Conservation (phyloP, 257 asterid species). For the Hygrophila difformis region DNA sequence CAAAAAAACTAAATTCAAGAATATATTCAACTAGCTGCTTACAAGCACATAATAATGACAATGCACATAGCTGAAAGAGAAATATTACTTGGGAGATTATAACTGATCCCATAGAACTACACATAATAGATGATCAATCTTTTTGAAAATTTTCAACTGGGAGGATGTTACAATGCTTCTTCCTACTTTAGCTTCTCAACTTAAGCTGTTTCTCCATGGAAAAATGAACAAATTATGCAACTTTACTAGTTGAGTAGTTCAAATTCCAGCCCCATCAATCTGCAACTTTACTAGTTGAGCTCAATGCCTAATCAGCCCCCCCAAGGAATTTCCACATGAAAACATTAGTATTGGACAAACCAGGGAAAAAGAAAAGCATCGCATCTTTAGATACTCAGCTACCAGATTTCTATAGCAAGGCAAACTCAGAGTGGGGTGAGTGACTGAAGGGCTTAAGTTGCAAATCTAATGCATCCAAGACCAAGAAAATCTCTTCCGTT, state of each 20-base stretch:
- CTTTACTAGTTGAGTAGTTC: no score
- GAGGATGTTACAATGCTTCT: not conserved
- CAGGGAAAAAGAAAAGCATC: no score
- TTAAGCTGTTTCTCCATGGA: not conserved
- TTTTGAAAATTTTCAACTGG: not conserved
- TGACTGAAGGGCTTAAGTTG: slow-evolving; percentile 40
- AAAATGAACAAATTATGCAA: no score
- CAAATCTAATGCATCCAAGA: slow-evolving; percentile 39
- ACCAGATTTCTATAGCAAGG: slow-evolving; percentile 7
- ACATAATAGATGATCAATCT: not conserved
- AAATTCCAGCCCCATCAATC: no score
- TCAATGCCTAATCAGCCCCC: no score
- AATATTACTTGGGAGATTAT: no score
- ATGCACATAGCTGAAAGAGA: not conserved
- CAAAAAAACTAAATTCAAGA: not conserved
- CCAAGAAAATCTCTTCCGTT: slow-evolving; percentile 30
- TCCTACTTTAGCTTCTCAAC: not conserved
- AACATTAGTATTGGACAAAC: no score
- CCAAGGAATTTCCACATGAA: no score
- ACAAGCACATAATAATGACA: not conserved
- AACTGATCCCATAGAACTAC: no score
- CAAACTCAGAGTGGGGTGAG: slow-evolving; percentile 17
- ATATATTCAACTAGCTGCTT: not conserved
- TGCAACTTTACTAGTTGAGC: no score
- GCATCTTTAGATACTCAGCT: slow-evolving; percentile 8